Base-by-base conservation (phyloP, 257 asterid genomes). In the Galeopsis tetrahit region DNA sequence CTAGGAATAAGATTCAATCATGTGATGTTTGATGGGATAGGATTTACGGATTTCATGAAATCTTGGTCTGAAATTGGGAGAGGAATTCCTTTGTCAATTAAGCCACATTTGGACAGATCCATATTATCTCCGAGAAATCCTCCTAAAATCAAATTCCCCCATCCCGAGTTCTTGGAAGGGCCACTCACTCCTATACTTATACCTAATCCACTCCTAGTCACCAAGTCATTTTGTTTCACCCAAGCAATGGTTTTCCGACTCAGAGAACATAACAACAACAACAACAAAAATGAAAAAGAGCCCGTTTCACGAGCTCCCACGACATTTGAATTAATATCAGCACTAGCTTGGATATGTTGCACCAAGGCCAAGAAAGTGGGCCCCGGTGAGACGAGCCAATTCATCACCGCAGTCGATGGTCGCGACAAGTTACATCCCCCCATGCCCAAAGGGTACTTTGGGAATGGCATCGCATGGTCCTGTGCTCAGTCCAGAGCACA, bases 1-100 rank as follows among this genome's bases (percentile, higher is more conserved):
- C 72, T 67, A 14, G 72, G 72, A 5, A 3, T 67, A 35, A 55
- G 62, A 49, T 49, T 67, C 48, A 67, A 67, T 31, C 72, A 67
- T 39, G 35, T 51, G 35, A 3, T 67, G 10, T 13, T 67, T 6
- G 72, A 67, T 40, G 62, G 72, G 2, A 10, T 2, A 49, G 61
- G 49, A 2, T 49, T 67, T 1, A 2, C 49, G 0, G 34, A 67
- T 51, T 67, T 67, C 49, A 3, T 67, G 49, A 33, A 2, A 4
- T 33, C 43, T 49, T 67, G 72, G 72, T n/a, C 10, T 6, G 17
- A 49, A 67, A 6, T 49, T 35, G 61, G 49, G 0, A 49, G 5
- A 51, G 62, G 49, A 2, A 2, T 33, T 0, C 49, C 62, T 10
- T 14, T 49, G 9, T 7, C 62, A 21, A 2, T 40, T 2, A 28